Evolutionary conservation across 2,329 filamentous ascomycete species (phyloP), one percentile per base, ranked within the genome.

Genomic region (Orbilia ellipsospora): DNA sequence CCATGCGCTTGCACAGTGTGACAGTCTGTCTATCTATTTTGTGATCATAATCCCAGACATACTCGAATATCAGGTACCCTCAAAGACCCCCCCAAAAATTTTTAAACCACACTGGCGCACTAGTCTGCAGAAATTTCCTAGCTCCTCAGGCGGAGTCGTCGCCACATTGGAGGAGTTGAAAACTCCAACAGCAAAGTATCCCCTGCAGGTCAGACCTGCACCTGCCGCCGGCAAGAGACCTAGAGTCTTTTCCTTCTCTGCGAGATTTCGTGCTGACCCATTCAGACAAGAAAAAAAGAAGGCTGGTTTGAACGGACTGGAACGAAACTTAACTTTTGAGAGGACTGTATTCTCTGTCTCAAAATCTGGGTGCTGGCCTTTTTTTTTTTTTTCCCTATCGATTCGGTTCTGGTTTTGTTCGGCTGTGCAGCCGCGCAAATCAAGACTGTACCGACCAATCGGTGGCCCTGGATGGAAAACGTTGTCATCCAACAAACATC

Each of bases 111-210:
- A 56, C 50, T 57, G 57, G 66, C 28, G 59, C 66, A 57, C 66
- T 70, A 70, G 66, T 57, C 57, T 55, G 51, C 61, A 70, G 57
- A 70, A 56, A 62, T 63, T 62, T 70, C 56, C 51, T 56, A 20
- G 18, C 44, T 36, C 40, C 36, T 40, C 44, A 60, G 55, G 55
- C 45, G 55, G 31, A 59, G 63, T 16, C 48, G 45, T 54, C 31
- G 60, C 63, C 62, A 66, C 40, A 45, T n/a, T 67, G 55, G 65
- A 68, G 65, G 28, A 52, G 48, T 18, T 7, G 18, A 63, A 48
- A 16, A 13, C 44, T 13, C 42, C 18, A 15, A 48, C 28, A 28
- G 51, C 44, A 20, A 20, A 45, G 54, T 45, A 62, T 54, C 65
- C 56, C 56, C 48, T 56, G 50, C 57, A 57, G 57, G 57, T 51